Conservation (phyloP, 1,284 basidiomycete species). For the Ganoderma meredithae region DNA sequence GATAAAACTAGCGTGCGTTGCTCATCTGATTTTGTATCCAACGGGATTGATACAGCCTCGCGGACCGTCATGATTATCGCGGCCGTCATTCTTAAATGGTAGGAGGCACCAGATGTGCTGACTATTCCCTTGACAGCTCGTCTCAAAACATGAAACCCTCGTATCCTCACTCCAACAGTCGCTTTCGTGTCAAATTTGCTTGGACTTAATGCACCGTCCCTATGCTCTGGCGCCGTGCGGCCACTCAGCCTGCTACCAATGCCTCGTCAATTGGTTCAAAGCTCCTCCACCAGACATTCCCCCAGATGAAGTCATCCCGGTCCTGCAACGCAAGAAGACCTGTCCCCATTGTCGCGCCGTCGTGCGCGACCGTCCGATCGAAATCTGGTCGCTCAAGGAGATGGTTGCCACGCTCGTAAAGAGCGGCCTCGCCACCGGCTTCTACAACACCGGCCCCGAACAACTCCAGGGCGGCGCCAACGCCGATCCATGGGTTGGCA, state of each 20-base stretch:
- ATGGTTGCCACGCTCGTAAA: conserved; percentile 61
- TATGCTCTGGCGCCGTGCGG: conserved; percentile 78
- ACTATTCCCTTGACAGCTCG: conserved; percentile 43
- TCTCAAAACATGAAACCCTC: conserved; percentile 57
- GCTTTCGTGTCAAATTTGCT: conserved; percentile 76
- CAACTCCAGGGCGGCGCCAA: conserved; percentile 22
- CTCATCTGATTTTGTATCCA: background rate
- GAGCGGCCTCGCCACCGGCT: conserved; percentile 54
- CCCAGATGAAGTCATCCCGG: conserved; percentile 26
- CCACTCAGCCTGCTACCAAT: conserved; percentile 73
- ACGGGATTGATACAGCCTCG: background rate
- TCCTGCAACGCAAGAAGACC: conserved; percentile 60
- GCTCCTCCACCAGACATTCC: conserved; percentile 43
- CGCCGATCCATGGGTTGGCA: conserved; percentile 64
- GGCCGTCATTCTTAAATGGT: background rate
- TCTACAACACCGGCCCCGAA: conserved; percentile 34
- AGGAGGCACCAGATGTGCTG: background rate
- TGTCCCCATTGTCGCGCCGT: conserved; percentile 78
- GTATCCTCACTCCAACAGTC: conserved; percentile 62
- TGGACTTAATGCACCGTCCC: conserved; percentile 73
- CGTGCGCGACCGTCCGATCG: conserved; percentile 66
- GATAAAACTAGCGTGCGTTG: conserved; percentile 31
- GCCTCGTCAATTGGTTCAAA: conserved; percentile 80
- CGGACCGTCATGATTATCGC: background rate
- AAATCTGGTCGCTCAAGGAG: conserved; percentile 76